These are phyloP conservation scores for Pleurotus cornucopiae DNA, from an alignment of 768 basidiomycete genomes.

Conservation along the genomic window DNA sequence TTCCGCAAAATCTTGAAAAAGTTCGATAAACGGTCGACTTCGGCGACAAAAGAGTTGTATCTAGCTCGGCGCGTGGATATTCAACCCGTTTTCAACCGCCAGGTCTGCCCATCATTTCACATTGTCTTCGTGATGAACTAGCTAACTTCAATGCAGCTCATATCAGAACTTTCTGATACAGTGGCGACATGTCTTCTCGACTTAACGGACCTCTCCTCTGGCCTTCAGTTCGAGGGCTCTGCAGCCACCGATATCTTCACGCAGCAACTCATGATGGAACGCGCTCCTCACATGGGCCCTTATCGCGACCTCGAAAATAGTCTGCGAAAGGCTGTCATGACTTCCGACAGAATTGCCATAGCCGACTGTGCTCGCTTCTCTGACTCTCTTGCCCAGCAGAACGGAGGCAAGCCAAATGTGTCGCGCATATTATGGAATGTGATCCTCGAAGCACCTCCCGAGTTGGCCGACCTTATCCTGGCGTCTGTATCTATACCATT, in stretches of 20 bases:
- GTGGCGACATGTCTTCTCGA: conserved; percentile 82
- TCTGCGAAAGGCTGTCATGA: conserved; percentile 70
- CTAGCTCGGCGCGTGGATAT: conserved; percentile 95
- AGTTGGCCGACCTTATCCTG: conserved; percentile 73
- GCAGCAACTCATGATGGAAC: conserved; percentile 66
- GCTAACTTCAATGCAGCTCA: conserved; percentile 53
- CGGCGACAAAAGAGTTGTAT: conserved; percentile 94
- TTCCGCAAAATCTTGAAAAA: conserved; percentile 98
- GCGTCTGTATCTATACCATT: conserved; percentile 64
- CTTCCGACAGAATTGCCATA: conserved; percentile 55
- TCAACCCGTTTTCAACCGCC: conserved; percentile 97
- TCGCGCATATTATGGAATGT: conserved; percentile 96
- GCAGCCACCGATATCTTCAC: conserved; percentile 73
- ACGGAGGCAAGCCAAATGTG: conserved; percentile 61
- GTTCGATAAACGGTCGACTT: conserved; percentile 95
- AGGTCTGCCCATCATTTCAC: conserved; percentile 43
- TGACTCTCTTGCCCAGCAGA: conserved; percentile 57
- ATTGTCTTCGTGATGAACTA: conserved; percentile 6
- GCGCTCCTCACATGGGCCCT: conserved; percentile 60
- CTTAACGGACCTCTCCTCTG: conserved; percentile 70
- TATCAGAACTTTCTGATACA: conserved; percentile 91
- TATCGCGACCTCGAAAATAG: conserved; percentile 88
- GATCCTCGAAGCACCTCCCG: conserved; percentile 71
- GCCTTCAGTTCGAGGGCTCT: conserved; percentile 74
- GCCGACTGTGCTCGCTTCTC: conserved; percentile 69